Evolutionary conservation across 2,329 filamentous ascomycete genomes (phyloP).

Genomic region (Botrytis fabae): DNA sequence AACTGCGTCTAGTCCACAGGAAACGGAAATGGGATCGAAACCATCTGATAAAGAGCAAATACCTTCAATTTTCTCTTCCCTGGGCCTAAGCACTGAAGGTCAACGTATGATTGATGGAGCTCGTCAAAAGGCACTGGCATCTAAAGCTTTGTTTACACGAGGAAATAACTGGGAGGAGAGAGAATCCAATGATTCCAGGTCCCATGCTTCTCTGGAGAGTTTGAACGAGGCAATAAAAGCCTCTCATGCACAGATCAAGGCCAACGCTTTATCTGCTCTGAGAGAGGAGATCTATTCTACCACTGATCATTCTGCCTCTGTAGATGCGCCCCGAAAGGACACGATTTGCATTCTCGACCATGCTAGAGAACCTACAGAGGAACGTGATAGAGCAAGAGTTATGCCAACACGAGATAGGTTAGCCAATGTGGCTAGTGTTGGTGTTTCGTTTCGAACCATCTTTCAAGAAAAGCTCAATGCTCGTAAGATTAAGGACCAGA

Average conservation of each 20-base stretch:
- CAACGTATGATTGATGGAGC: not conserved
- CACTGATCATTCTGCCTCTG: not conserved
- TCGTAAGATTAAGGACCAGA: not conserved
- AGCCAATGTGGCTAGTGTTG: not conserved
- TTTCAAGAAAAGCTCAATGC: not conserved
- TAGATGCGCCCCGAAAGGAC: not conserved
- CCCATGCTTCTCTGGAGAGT: not conserved
- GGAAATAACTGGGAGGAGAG: not conserved
- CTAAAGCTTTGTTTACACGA: rapidly evolving
- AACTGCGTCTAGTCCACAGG: not conserved
- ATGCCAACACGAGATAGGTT: not conserved
- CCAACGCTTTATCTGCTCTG: no score
- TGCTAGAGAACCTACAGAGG: not conserved
- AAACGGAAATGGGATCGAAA: not conserved
- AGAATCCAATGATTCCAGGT: no score
- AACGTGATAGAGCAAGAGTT: not conserved
- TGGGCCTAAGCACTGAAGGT: not conserved
- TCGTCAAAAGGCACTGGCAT: not conserved
- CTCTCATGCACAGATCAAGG: no score
- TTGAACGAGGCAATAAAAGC: not conserved
- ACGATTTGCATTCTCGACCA: rapidly evolving
- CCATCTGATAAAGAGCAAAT: not conserved
- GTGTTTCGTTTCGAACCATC: not conserved
- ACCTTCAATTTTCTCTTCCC: not conserved
- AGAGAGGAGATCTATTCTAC: not conserved